phyloP scores from a whole-genome alignment of 768 basidiomycete species.

The Termitomyces titanicus region DNA sequence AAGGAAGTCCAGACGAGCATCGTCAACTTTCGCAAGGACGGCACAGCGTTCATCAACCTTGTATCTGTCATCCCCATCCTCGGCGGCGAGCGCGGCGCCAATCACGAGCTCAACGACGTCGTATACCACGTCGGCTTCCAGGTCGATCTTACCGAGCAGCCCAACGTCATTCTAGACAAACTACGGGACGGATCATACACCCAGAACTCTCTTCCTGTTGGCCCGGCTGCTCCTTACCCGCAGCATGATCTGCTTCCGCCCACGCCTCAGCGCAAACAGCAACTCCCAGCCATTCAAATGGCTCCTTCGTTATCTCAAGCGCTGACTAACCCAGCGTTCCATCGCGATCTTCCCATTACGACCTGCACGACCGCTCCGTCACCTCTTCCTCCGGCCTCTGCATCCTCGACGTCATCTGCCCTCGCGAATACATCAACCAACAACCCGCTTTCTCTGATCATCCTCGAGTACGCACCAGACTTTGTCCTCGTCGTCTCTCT shows the following conservation, averaged over 20 bases:
- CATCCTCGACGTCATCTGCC: conserved; percentile 5
- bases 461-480: conserved; percentile 67
- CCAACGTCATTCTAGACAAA: conserved; percentile 76
- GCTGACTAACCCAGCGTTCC: conserved; percentile 45
- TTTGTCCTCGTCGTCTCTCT: conserved; percentile 90
- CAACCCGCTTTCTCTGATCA: conserved; percentile 50
- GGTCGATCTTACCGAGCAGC: conserved; percentile 87
- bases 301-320: conserved; percentile 47
- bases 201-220: conserved; percentile 30
- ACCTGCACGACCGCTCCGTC: conserved; percentile 31
- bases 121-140: conserved; percentile 95
- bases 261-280: conserved; percentile 37
- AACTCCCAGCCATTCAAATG: conserved; percentile 43
- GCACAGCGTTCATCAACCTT: conserved; percentile 85
- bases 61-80: conserved; percentile 86
- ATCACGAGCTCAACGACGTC: conserved; percentile 64
- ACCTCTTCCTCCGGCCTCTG: conserved; percentile 21
- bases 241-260: conserved; percentile 17
- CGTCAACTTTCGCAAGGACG: conserved; percentile 86
- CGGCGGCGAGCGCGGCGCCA: conserved; percentile 47
- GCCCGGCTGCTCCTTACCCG: not conserved
- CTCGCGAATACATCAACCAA: conserved; percentile 26
- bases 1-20: conserved; percentile 89
- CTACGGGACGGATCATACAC: conserved; percentile 76
- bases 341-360: conserved; percentile 43